These are phyloP conservation scores for Clausena lansium DNA, from an alignment of 345 rosid genomes.

Conservation along the genomic window DNA sequence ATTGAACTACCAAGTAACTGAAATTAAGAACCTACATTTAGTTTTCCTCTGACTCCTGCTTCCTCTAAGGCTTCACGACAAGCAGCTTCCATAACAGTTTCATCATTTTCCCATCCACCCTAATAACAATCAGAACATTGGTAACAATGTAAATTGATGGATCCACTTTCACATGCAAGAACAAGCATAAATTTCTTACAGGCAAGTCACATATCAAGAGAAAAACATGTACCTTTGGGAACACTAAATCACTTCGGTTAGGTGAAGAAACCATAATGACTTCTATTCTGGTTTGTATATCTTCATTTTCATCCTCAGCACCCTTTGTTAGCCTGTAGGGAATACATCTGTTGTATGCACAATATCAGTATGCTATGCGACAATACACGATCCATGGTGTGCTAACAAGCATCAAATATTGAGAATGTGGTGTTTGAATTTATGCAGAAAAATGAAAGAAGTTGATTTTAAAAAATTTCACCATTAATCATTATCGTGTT, in stretches of 20 bases:
- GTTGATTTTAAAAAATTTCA: neutral
- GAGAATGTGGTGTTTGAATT: neutral
- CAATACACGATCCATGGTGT: neutral
- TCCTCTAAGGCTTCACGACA: conserved; percentile 91
- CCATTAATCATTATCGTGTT: neutral
- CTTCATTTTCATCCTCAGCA: conserved; percentile 30
- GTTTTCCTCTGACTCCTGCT: conserved; percentile 86
- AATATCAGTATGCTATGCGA: neutral
- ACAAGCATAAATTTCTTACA: neutral
- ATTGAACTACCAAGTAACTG: neutral
- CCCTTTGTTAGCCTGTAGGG: conserved; percentile 57
- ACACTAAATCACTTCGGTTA: conserved; percentile 72
- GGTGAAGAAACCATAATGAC: conserved; percentile 93
- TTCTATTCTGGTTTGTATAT: conserved; percentile 39
- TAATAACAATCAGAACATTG: conserved; percentile 16
- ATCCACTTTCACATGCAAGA: neutral
- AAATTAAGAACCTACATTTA: conserved; percentile 43
- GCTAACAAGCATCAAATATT: neutral
- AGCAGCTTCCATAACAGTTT: conserved; percentile 82
- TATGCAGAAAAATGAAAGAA: neutral
- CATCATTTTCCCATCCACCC: conserved; percentile 99
- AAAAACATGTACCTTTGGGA: conserved; percentile 62
- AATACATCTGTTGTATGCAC: conserved; percentile 54
- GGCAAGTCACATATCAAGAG: neutral
- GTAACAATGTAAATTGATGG: neutral